Percentiles rank a stretch among this genome's conserved stretches.
Conservation (phyloP, 176 grass and related monocot species). For the Musa itinerans region DNA sequence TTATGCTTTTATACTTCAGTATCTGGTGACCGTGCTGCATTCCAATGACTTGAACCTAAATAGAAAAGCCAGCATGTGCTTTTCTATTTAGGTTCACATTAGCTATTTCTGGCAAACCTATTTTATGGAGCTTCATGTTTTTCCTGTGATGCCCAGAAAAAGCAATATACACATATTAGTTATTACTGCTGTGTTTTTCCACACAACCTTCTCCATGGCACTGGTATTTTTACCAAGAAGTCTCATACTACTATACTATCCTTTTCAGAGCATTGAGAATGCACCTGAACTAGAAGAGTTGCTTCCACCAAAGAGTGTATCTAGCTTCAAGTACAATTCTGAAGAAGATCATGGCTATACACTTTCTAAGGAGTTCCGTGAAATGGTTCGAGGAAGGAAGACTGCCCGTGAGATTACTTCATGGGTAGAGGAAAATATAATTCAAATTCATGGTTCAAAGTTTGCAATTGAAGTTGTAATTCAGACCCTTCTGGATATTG, state of each 20-base stretch:
- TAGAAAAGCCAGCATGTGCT: too few species aligned
- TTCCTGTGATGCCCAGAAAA: not conserved
- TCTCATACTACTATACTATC: not conserved
- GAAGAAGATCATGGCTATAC: constrained; percentile 43
- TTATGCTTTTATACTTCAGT: too few species aligned
- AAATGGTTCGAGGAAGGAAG: constrained; percentile 70
- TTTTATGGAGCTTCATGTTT: not conserved
- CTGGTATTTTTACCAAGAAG: too few species aligned
- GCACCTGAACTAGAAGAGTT: constrained; percentile 70
- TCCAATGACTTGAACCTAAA: too few species aligned
- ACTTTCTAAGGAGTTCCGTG: constrained; percentile 71
- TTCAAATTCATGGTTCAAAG: constrained; percentile 55
- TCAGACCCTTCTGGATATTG: constrained; percentile 89
- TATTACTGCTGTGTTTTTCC: not conserved
- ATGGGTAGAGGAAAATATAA: constrained; percentile 78
- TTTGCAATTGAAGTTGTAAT: constrained; percentile 79
- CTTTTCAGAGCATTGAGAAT: constrained; percentile 78
- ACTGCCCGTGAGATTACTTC: constrained; percentile 54
- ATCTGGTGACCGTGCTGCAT: too few species aligned
- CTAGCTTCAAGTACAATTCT: constrained; percentile 62
- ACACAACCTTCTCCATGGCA: not conserved
- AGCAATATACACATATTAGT: not conserved
- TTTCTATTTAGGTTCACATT: not conserved
- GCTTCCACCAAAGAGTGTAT: constrained; percentile 78
- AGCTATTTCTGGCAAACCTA: not conserved